Evolutionary conservation across 495 filamentous ascomycete species (phyloP).

Genomic region (Immersiella caudata): DNA sequence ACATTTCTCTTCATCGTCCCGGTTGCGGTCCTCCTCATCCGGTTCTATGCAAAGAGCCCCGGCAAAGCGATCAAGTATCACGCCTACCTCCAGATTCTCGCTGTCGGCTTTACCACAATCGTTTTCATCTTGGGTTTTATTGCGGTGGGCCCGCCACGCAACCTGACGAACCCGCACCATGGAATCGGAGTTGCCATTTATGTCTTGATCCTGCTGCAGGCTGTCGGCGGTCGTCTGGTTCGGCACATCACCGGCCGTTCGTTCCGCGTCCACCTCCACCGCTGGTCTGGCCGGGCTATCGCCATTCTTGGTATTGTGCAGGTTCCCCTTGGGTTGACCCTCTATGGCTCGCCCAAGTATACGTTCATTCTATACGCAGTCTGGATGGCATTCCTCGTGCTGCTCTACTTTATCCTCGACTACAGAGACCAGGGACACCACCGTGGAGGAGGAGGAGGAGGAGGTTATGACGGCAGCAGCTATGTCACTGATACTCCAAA

Average conservation of each 20-base stretch:
- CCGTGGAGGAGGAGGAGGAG: slow-evolving; percentile 47
- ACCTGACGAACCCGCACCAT: slow-evolving; percentile 90
- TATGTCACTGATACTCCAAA: slow-evolving; percentile 30
- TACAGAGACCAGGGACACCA: slow-evolving; percentile 58
- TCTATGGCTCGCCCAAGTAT: slow-evolving; percentile 86
- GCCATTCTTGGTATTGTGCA: slow-evolving; percentile 82
- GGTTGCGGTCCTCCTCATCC: slow-evolving; percentile 70
- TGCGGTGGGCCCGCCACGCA: slow-evolving; percentile 74
- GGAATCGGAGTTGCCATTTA: slow-evolving; percentile 92
- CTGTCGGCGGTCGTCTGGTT: slow-evolving; percentile 74
- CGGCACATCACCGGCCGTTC: slow-evolving; percentile 61
- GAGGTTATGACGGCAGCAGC: slow-evolving; percentile 43
- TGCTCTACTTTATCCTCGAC: slow-evolving; percentile 73
- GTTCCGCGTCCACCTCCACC: slow-evolving; percentile 78
- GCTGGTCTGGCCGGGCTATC: slow-evolving; percentile 79
- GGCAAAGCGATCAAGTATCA: slow-evolving; percentile 74
- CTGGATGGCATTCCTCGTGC: slow-evolving; percentile 65
- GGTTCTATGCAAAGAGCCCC: slow-evolving; percentile 66
- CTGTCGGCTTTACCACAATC: slow-evolving; percentile 70
- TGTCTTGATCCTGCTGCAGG: slow-evolving; percentile 78
- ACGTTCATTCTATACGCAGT: slow-evolving; percentile 85
- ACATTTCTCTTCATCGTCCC: slow-evolving; percentile 87
- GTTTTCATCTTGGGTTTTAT: slow-evolving; percentile 76
- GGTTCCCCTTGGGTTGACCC: slow-evolving; percentile 83
- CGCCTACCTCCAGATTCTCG: slow-evolving; percentile 84